A percentile compares a stretch with the other conserved stretches of the same genome.
These are phyloP conservation scores for Exophiala alcalophila DNA, from an alignment of 2,329 filamentous ascomycete genomes.

Conservation along the genomic window DNA sequence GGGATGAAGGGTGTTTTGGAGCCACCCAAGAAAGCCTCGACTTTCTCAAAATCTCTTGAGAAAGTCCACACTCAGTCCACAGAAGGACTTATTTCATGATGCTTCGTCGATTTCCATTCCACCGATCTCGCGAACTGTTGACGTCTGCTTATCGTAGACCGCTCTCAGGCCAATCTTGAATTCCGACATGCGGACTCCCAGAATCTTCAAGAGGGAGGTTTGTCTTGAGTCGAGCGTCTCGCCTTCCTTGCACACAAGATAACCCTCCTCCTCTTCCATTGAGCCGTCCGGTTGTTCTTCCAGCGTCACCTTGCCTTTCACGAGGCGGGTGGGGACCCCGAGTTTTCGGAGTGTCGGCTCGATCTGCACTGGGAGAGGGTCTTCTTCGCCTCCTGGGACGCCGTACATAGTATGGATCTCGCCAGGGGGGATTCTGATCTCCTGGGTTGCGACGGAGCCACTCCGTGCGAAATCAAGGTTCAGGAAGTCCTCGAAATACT, in stretches of 20 bases:
- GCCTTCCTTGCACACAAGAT: slow-evolving; percentile 79
- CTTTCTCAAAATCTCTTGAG: too few relatives aligned
- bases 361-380: slow-evolving; percentile 79
- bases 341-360: slow-evolving; percentile 88
- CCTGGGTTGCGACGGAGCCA: slow-evolving; percentile 69
- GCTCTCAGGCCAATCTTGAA: slow-evolving; percentile 80
- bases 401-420: slow-evolving; percentile 65
- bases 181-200: slow-evolving; percentile 84
- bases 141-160: slow-evolving; percentile 47
- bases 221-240: slow-evolving; percentile 84
- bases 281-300: slow-evolving; percentile 50
- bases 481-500: slow-evolving; percentile 69
- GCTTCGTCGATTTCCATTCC: slow-evolving; percentile 43
- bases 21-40: too few relatives aligned
- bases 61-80: too few relatives aligned
- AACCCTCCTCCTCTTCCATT: slow-evolving; percentile 49
- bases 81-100: too few relatives aligned
- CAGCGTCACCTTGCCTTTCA: slow-evolving; percentile 82
- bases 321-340: slow-evolving; percentile 82
- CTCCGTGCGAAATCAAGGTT: slow-evolving; percentile 90
- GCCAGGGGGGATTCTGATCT: slow-evolving; percentile 79
- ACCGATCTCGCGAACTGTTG: slow-evolving; percentile 41
- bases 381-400: slow-evolving; percentile 67
- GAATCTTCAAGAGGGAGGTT: slow-evolving; percentile 89
- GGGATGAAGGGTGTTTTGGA: too few relatives aligned